Evolutionary conservation across 768 basidiomycete genomes (phyloP), one percentile per base, ranked within the genome.

Genomic region (Panaeolus papilionaceus): DNA sequence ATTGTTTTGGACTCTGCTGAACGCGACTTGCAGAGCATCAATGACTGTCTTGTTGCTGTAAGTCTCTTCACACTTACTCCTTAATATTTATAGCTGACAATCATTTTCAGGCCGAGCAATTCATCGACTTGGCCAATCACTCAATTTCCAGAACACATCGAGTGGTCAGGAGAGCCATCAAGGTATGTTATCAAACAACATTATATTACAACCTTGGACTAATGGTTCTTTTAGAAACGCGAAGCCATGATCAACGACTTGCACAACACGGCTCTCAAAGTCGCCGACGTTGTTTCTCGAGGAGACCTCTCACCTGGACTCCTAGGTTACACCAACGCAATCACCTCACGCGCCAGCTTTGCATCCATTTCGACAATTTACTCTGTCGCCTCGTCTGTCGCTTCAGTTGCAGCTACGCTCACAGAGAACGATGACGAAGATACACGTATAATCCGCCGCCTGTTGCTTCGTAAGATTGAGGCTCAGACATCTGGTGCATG

Each of bases 401-500:
- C 81, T n/a, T 87, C 89, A 3, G 73, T 87, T 38, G 79, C 85
- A 6, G 81, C 80, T 4, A 86, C 86, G 0, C 70, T 86, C 3
- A 83, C 83, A 1, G 85, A 85, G 61, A 79, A 83, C 42, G 88
- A 88, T 69, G 90, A 90, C 65, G 87, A 92, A 61, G 92, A 92
- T 68, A 84, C 82, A 11, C 84, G 85, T 40, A 81, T 83, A 33
- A 79, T 92, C 40, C 89, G 90, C 14, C 82, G 89, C 18, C 75
- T 93, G n/a, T 72, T 92, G 23, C 76, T 88, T 45, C 85, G 89
- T 58, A 92, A 92, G 78, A 85, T 93, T 64, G 86, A 89, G 44
- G 84, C 86, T 16, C 78, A 67, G 79, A 85, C 58, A 70, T 86
- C 64, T 16, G 86, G 86, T 6, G 87, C 88, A 2, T 84, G 85